Conservation (phyloP, 441 rosid genomes). For the Adansonia grandidieri region DNA sequence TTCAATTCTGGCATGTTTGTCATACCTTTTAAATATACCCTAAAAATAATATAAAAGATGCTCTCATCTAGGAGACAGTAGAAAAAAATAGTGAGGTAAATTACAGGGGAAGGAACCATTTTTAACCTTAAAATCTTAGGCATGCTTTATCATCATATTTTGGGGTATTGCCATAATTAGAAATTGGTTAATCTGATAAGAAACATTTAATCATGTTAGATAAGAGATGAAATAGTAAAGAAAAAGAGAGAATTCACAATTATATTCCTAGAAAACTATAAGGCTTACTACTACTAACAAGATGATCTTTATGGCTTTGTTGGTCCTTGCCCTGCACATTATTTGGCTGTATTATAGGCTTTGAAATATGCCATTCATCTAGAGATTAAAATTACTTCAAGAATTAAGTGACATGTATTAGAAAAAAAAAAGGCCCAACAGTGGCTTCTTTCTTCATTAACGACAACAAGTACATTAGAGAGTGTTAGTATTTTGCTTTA, state of each 20-base stretch:
- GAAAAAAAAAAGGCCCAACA: no score
- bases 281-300: slow-evolving; percentile 33
- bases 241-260: not conserved
- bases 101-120: not conserved
- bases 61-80: not conserved
- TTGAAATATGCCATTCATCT: no score
- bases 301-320: slow-evolving; percentile 31
- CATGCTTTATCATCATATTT: slow-evolving; percentile 24
- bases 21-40: not conserved
- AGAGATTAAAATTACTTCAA: no score
- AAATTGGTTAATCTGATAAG: slow-evolving; percentile 32
- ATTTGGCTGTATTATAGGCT: slow-evolving; percentile 9
- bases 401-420: no score
- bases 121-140: slow-evolving; percentile 12
- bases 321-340: slow-evolving; percentile 30
- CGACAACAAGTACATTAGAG: no score
- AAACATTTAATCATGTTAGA: slow-evolving; percentile 4
- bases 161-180: slow-evolving; percentile 20
- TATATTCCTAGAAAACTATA: slow-evolving; percentile 21
- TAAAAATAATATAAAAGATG: not conserved
- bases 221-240: not conserved
- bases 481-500: no score
- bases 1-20: not conserved
- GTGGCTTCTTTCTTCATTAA: no score
- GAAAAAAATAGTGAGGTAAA: not conserved